A percentile compares a stretch with the other conserved stretches of the same genome.
phyloP scores from a whole-genome alignment of 495 filamentous ascomycete genomes.

The Echria macrotheca region DNA sequence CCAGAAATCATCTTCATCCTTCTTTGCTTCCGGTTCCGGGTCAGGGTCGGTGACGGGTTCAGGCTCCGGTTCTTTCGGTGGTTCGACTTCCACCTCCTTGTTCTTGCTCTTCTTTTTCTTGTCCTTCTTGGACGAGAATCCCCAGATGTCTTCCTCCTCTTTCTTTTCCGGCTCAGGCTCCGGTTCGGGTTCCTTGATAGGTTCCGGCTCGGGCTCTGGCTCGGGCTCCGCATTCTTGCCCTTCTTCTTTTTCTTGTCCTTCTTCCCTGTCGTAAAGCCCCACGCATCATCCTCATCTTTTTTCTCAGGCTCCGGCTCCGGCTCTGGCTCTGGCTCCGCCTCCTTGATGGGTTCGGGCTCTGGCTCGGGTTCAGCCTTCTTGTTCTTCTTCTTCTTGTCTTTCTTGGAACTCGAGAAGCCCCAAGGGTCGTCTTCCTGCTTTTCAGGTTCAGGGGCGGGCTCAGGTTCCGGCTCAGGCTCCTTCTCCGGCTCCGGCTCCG shows the following conservation, averaged over 20 bases:
- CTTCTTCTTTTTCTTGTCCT: constrained; percentile 26
- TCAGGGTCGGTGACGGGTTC: constrained; percentile 16
- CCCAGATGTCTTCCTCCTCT: constrained; percentile 19
- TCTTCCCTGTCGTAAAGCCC: not conserved
- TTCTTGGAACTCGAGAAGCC: constrained; percentile 8
- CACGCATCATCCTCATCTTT: not conserved
- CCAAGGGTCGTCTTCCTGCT: constrained; percentile 18
- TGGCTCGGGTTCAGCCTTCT: constrained; percentile 6
- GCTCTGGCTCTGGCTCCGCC: constrained; percentile 4
- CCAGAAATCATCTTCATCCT: constrained; percentile 22
- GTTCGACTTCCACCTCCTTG: constrained; percentile 13
- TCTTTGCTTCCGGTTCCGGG: constrained; percentile 23
- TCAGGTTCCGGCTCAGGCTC: constrained; percentile 9
- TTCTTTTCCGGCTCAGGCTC: constrained; percentile 32
- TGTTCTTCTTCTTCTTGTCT: constrained; percentile 28
- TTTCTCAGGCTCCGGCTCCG: constrained; percentile 16
- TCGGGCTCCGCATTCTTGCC: constrained; percentile 22
- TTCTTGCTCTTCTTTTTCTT: constrained; percentile 33
- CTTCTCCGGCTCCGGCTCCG: constrained; percentile 15
- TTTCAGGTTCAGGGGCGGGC: constrained; percentile 10
- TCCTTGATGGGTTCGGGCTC: constrained; percentile 14
- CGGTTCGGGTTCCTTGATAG: constrained; percentile 17
- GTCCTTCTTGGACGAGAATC: constrained; percentile 15
- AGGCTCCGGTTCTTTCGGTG: constrained; percentile 13
- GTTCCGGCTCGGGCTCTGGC: constrained; percentile 11